Base-by-base conservation (phyloP, 1,139 yeast genomes). In the Saccharomyces hybrid region DNA sequence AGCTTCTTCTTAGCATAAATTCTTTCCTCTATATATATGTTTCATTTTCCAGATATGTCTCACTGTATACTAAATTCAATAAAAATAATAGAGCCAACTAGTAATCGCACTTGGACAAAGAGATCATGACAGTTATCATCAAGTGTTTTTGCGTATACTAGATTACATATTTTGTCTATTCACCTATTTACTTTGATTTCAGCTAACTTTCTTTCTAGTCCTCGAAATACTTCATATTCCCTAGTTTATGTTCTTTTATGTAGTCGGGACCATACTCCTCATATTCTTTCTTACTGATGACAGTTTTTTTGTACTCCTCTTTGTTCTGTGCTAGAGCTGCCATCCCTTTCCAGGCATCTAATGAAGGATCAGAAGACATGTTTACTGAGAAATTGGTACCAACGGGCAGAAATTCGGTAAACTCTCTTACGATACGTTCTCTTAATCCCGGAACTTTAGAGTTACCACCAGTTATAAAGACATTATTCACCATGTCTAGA, bases 301-400 rank as follows among this genome's bases (percentile, higher is more conserved):
- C 81, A 38, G 83, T 73, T 1, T 71, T 63, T 48, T 75, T 66
- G 46, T 81, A 77, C 25, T 79, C 82, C 3, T 62, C 69, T 2
- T 71, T 73, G 29, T 77, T 72, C 3, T 67, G 65, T 2, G 95
- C 76, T 88, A 96, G 88, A 62, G 80, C 79, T 25, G 88, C 84
- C 96, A 95, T 91, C 25, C 99, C 99, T 61, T 77, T 83, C 99
- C 99, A 95, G 1, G 97, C 82, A 70, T 93, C 99, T 47, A 79
- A 66, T 2, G 81, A 63, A 2, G 96, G 90, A 65, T 88, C 83
- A 5, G 70, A 60, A 0, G 96, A 96, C 14, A 72, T 68, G 52
- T 85, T 74, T 0, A 91, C 87, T 11, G 76, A 73, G 47, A 91
- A 70, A 1, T 82, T 79, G 0, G 86, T 74, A 1, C 82, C 87